Base-by-base conservation (phyloP, 352 stramenopile genomes). In the Blastocystis sp. region DNA sequence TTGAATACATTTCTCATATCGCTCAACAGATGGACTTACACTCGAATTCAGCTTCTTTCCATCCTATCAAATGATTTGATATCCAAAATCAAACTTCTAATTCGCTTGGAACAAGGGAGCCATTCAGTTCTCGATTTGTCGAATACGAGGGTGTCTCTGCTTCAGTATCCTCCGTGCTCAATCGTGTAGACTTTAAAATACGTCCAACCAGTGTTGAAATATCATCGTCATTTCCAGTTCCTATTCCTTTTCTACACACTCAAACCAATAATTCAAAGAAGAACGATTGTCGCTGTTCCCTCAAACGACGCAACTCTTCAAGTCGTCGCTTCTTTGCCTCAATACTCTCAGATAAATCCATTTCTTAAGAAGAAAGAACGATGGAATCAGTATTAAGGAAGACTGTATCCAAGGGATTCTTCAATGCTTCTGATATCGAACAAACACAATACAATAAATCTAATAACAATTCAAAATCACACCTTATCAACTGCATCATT, bases 251-350 rank as follows among this genome's bases (percentile, higher is more conserved):
- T 52, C 71, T 83, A 83, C n/a, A 43, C 4, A 27, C 24, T 65
- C 16, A 46, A 43, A 14, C 46, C 1, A 29, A 29, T 14, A 32
- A 3, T 4, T 29, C 1, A 39, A 1, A 6, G n/a, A 42, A 27
- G 4, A 56, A 83, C 71, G 51, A 32, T n/a, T n/a, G 11, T 21
- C 71, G 43, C 19, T 83, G 49, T 37, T 65, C 42, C 46, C 71
- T 52, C 24, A 83, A 37, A n/a, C 54, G 49, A 12, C 71, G 71
- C 51, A 83, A 46, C 39, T 83, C 71, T 54, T 83, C 71, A 7
- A 83, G 52, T 11, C 71, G 43, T 54, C 65, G 49, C 54, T 83
- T 83, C 71, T 83, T 83, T 42, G 63, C 71, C 27, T 83, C 71
- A 46, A 83, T 83, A 27, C 4, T 83, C 6, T 49, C 51, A 9